Conservation (phyloP, 2,329 filamentous ascomycete species). For the Microascus cirrosus region DNA sequence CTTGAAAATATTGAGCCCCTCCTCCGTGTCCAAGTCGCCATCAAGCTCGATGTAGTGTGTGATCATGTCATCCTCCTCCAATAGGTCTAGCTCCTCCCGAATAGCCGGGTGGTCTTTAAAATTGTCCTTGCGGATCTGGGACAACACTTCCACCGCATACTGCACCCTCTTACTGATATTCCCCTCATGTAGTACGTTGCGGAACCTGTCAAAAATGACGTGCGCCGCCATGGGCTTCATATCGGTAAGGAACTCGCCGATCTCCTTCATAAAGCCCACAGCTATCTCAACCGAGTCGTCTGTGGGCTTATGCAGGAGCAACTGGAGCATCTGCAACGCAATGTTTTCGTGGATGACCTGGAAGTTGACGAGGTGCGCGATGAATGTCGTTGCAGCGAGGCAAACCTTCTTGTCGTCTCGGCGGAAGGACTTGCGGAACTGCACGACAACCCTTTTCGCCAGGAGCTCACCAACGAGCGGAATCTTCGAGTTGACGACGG, state of each 20-base stretch:
- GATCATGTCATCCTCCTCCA: slow-evolving; percentile 97
- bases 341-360: slow-evolving; percentile 93
- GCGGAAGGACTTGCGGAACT: slow-evolving; percentile 92
- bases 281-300: slow-evolving; percentile 98
- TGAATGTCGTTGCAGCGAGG: slow-evolving; percentile 82
- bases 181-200: slow-evolving; percentile 89
- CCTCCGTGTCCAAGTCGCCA: slow-evolving; percentile 67
- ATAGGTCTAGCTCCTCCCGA: slow-evolving; percentile 84
- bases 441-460: slow-evolving; percentile 72
- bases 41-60: slow-evolving; percentile 79
- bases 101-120: slow-evolving; percentile 92
- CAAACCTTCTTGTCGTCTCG: slow-evolving; percentile 96
- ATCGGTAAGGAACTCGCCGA: slow-evolving; percentile 88
- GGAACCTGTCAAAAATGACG: slow-evolving; percentile 90
- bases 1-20: slow-evolving; percentile 91
- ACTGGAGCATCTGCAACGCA: slow-evolving; percentile 79
- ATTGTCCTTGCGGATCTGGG: slow-evolving; percentile 90
- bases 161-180: slow-evolving; percentile 98
- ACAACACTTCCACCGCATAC: slow-evolving; percentile 97
- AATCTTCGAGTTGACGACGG: slow-evolving; percentile 95
- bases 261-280: slow-evolving; percentile 83
- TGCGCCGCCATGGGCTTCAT: slow-evolving; percentile 85
- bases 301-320: slow-evolving; percentile 90
- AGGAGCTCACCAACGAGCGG: slow-evolving; percentile 90
- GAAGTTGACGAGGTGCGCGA: slow-evolving; percentile 91